Evolutionary conservation across 2,329 filamentous ascomycete genomes (phyloP).

Genomic region (Aspergillus novoparasiticus): DNA sequence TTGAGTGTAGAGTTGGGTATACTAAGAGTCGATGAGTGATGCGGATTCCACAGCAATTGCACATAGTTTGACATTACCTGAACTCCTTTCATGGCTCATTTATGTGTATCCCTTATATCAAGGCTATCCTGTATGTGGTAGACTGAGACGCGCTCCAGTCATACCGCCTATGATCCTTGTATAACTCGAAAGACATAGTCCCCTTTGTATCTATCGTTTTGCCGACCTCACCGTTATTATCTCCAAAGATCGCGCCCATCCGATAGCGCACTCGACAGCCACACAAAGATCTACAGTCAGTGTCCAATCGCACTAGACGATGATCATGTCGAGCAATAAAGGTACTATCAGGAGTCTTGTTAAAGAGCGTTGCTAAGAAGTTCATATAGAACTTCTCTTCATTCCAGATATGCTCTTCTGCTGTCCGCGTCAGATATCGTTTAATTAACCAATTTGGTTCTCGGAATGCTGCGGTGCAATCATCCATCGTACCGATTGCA

Average conservation of each 20-base stretch:
- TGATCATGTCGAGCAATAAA: background rate
- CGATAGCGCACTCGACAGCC: background rate
- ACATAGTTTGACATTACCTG: background rate
- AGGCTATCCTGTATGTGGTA: background rate
- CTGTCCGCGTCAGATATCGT: background rate
- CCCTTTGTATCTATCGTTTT: too few relatives aligned
- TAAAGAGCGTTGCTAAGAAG: background rate
- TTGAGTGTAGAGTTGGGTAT: too few relatives aligned
- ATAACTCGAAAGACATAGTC: background rate
- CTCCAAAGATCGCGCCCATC: background rate
- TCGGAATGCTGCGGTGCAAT: background rate
- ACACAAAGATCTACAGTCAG: background rate
- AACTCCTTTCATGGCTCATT: background rate
- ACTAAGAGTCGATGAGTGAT: background rate
- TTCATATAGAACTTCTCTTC: background rate
- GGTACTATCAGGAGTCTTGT: background rate
- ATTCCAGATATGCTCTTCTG: background rate
- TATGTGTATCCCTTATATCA: background rate
- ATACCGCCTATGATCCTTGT: background rate
- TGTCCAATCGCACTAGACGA: background rate
- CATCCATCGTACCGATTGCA: background rate
- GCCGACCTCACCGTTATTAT: background rate
- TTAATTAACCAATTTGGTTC: background rate
- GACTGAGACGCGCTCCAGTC: too few relatives aligned
- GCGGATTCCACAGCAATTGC: background rate